Conservation (phyloP, 1,284 basidiomycete genomes). For the Cutaneotrichosporon spelunceum region DNA sequence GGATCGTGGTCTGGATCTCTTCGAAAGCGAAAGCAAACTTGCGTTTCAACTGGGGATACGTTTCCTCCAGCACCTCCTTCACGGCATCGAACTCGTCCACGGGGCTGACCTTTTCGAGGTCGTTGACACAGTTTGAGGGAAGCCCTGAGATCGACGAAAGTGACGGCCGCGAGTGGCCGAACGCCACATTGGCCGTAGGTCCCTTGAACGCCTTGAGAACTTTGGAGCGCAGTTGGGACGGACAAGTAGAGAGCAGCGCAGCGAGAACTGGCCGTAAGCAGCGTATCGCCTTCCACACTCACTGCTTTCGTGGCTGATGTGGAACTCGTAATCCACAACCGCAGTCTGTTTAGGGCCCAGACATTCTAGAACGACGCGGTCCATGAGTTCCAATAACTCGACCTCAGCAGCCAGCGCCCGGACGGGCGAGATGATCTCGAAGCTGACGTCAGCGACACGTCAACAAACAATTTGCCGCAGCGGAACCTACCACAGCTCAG, state of each 20-base stretch:
- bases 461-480: not conserved
- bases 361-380: conserved; percentile 50
- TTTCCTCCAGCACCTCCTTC: conserved; percentile 29
- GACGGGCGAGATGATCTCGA: conserved; percentile 51
- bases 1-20: conserved; percentile 51
- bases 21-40: conserved; percentile 48
- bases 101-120: conserved; percentile 48
- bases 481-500: conserved; percentile 42
- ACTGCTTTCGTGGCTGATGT: conserved; percentile 47
- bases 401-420: conserved; percentile 49
- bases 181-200: conserved; percentile 27
- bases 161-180: conserved; percentile 27
- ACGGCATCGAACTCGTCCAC: conserved; percentile 39
- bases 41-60: conserved; percentile 29
- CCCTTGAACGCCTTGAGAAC: conserved; percentile 42
- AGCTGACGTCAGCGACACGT: conserved; percentile 28
- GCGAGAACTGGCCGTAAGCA: conserved; percentile 34
- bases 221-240: conserved; percentile 30
- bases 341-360: conserved; percentile 36
- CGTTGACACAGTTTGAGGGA: conserved; percentile 35
- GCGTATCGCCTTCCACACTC: conserved; percentile 5
- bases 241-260: conserved; percentile 38
- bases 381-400: conserved; percentile 49
- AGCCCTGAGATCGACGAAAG: conserved; percentile 34
- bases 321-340: conserved; percentile 48